Conservation (phyloP, 805 yeast species). For the Ogataea nonfermentans region DNA sequence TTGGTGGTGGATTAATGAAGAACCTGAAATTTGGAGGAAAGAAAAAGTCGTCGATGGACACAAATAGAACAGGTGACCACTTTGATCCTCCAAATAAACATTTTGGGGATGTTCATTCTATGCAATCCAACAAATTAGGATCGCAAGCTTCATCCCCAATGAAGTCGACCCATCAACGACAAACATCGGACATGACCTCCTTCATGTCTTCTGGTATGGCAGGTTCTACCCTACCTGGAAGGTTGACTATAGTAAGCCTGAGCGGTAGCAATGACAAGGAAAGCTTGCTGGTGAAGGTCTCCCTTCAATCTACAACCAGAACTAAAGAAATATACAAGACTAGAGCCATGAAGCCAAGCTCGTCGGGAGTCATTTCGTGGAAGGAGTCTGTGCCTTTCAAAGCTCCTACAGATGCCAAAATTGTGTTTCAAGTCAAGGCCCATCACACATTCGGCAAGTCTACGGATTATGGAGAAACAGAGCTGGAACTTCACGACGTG, state of each 20-base stretch:
- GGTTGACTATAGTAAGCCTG: constrained; percentile 46
- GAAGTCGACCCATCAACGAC: constrained; percentile 16
- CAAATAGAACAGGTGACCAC: constrained; percentile 10
- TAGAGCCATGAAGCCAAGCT: constrained; percentile 48
- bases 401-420: constrained; percentile 57
- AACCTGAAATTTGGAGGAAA: constrained; percentile 19
- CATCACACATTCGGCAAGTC: constrained; percentile 75
- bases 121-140: constrained; percentile 34
- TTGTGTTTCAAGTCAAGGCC: constrained; percentile 60
- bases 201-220: constrained; percentile 37
- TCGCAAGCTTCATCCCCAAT: constrained; percentile 18
- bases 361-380: constrained; percentile 48
- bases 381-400: constrained; percentile 67
- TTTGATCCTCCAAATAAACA: constrained; percentile 21
- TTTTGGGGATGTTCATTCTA: constrained; percentile 36
- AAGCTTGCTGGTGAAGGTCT: constrained; percentile 51
- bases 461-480: constrained; percentile 58
- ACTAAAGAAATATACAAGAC: constrained; percentile 66
- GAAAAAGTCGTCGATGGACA: constrained; percentile 21
- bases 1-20: constrained; percentile 34
- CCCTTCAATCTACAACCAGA: constrained; percentile 38
- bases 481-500: constrained; percentile 50
- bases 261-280: constrained; percentile 21
- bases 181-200: constrained; percentile 34
- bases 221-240: constrained; percentile 49